Evolutionary conservation across 495 filamentous ascomycete species (phyloP).

Genomic region (Lasiosphaeris hirsuta): DNA sequence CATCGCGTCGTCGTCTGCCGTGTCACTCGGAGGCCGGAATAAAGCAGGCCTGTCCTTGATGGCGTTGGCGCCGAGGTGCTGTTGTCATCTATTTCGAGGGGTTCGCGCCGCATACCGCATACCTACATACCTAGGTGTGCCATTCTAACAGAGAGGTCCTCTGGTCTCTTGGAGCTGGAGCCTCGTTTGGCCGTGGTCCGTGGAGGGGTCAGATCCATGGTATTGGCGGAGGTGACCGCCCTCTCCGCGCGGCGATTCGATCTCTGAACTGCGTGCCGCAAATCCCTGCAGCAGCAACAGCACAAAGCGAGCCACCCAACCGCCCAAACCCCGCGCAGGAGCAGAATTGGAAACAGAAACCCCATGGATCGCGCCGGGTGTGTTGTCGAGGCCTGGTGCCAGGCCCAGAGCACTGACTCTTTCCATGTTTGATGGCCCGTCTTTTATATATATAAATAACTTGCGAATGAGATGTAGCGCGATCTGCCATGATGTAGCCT

Average conservation of each 20-base stretch:
- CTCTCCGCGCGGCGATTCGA: constrained; percentile 19
- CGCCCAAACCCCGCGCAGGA: no score
- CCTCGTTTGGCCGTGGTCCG: no score
- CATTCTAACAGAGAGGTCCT: no score
- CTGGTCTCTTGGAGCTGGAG: no score
- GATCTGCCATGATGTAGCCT: no score
- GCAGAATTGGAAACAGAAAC: constrained; percentile 1
- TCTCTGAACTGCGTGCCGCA: constrained; percentile 18
- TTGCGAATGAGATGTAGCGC: neutral
- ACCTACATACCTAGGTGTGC: neutral
- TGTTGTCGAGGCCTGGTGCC: neutral
- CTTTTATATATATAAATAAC: constrained; percentile 2
- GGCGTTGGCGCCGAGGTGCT: no score
- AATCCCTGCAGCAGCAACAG: constrained; percentile 12
- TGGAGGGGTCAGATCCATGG: no score
- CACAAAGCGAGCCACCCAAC: no score
- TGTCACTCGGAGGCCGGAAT: neutral
- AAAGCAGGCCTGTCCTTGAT: neutral
- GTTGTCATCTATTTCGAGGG: no score
- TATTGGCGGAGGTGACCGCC: constrained; percentile 9
- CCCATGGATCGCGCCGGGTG: neutral
- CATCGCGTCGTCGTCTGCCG: neutral
- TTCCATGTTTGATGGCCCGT: neutral
- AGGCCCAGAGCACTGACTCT: neutral
- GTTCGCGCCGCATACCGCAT: no score